A percentile compares a stretch with the other conserved stretches of the same genome.
These are phyloP conservation scores for Oryza meyeriana DNA, from an alignment of 176 grass and related monocot genomes.

Conservation along the genomic window DNA sequence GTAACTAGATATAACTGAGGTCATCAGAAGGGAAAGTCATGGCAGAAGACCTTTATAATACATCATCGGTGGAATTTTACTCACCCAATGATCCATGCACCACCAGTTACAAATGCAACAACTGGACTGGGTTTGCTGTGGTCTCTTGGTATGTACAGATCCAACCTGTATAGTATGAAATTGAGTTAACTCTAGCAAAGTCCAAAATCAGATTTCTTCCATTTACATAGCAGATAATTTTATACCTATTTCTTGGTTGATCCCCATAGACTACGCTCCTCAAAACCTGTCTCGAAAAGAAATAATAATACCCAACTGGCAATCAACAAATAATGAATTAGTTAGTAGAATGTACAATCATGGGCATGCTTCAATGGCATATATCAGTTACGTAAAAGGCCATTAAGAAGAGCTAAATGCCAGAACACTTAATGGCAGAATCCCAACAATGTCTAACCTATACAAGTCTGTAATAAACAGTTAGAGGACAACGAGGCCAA, in stretches of 20 bases:
- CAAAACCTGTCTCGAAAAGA: constrained; percentile 79
- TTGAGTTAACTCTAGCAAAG: constrained; percentile 16
- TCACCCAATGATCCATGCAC: constrained; percentile 98
- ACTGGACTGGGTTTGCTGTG: constrained; percentile 51
- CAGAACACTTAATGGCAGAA: background rate
- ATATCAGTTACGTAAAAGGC: background rate
- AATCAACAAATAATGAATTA: background rate
- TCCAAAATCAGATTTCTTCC: background rate
- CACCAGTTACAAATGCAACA: constrained; percentile 92
- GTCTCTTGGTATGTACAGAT: constrained; percentile 77
- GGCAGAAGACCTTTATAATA: background rate
- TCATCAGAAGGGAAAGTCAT: background rate
- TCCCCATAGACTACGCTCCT: constrained; percentile 89
- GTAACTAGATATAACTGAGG: constrained; percentile 56
- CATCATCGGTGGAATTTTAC: constrained; percentile 3
- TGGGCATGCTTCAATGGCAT: background rate
- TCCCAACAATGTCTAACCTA: background rate
- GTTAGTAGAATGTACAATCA: background rate
- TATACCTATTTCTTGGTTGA: constrained; percentile 84
- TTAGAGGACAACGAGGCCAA: background rate
- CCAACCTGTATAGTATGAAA: constrained; percentile 50
- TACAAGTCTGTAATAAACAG: background rate
- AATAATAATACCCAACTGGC: constrained; percentile 97
- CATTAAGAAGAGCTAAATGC: background rate
- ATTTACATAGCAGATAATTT: background rate